phyloP scores from a whole-genome alignment of 2,329 filamentous ascomycete species.

The Verticillium alfalfae region DNA sequence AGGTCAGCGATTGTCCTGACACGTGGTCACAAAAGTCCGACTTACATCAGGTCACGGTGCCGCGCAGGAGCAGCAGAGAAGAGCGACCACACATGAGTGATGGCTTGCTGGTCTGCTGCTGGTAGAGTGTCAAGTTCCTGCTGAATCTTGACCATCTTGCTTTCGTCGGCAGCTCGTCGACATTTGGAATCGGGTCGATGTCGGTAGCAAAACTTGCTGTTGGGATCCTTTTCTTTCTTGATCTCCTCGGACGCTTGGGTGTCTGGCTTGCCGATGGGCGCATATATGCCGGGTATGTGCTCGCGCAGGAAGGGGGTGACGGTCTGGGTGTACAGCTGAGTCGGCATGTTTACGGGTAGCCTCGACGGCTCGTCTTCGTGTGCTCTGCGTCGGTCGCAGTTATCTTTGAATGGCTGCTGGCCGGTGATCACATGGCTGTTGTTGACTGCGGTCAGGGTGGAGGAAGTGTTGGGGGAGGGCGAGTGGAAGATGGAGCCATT shows the following conservation, averaged over 20 bases:
- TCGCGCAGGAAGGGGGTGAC: slow-evolving; percentile 84
- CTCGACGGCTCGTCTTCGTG: slow-evolving; percentile 43
- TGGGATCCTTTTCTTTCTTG: slow-evolving; percentile 48
- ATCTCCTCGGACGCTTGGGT: slow-evolving; percentile 29
- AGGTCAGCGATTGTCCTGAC: background rate
- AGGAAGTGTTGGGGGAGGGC: background rate
- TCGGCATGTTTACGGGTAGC: slow-evolving; percentile 48
- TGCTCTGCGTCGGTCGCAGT: slow-evolving; percentile 45
- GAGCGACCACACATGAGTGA: slow-evolving; percentile 94
- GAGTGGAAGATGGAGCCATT: background rate
- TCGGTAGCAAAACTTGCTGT: slow-evolving; percentile 92
- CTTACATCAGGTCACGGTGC: slow-evolving; percentile 80
- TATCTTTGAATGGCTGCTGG: slow-evolving; percentile 24
- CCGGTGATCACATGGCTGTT: slow-evolving; percentile 7
- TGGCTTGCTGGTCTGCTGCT: slow-evolving; percentile 84
- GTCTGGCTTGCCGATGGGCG: slow-evolving; percentile 62
- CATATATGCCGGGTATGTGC: slow-evolving; percentile 86
- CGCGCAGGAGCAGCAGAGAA: slow-evolving; percentile 94
- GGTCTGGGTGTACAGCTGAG: slow-evolving; percentile 67
- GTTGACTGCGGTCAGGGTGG: background rate
- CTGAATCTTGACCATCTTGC: slow-evolving; percentile 93
- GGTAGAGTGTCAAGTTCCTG: slow-evolving; percentile 80
- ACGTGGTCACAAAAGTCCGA: background rate
- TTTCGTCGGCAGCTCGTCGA: slow-evolving; percentile 85
- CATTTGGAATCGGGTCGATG: slow-evolving; percentile 94